A percentile compares a stretch with the other conserved stretches of the same genome.
Conservation (phyloP, 352 stramenopile species). For the Phytophthora hybrid region DNA sequence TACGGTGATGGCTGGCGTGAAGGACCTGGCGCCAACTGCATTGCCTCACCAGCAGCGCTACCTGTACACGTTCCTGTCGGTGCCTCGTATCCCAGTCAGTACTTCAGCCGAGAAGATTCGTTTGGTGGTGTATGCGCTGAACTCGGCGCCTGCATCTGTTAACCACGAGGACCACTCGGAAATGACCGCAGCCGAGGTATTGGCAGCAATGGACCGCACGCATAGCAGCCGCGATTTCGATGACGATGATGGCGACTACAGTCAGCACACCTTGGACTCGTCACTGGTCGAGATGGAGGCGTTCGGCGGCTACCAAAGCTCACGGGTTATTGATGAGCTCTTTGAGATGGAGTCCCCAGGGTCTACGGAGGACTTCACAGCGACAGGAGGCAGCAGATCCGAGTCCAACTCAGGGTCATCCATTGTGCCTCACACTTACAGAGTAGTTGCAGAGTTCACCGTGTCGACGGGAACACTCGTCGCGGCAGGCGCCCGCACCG, state of each 20-base stretch:
- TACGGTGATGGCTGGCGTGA: slow-evolving; percentile 71
- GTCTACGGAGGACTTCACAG: slow-evolving; percentile 46
- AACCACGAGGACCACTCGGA: slow-evolving; percentile 71
- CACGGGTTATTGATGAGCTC: slow-evolving; percentile 78
- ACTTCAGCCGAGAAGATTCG: slow-evolving; percentile 71
- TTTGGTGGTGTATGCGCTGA: slow-evolving; percentile 79
- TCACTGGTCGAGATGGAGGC: slow-evolving; percentile 57
- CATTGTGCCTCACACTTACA: slow-evolving; percentile 39
- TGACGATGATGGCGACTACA: slow-evolving; percentile 39
- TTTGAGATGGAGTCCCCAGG: slow-evolving; percentile 83
- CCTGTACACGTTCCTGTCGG: slow-evolving; percentile 84
- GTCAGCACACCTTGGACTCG: slow-evolving; percentile 58
- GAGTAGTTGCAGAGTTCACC: slow-evolving; percentile 81
- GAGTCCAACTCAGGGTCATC: slow-evolving; percentile 45
- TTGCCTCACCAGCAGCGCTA: slow-evolving; percentile 53
- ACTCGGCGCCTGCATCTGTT: slow-evolving; percentile 45
- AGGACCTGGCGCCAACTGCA: slow-evolving; percentile 43
- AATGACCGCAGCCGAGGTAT: slow-evolving; percentile 75
- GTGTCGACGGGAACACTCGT: slow-evolving; percentile 74
- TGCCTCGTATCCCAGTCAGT: slow-evolving; percentile 77
- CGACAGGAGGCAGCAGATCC: slow-evolving; percentile 26
- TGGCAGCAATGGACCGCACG: slow-evolving; percentile 71
- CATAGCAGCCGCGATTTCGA: slow-evolving; percentile 54
- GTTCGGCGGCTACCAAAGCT: slow-evolving; percentile 44
- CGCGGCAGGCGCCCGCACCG: slow-evolving; percentile 65